These are phyloP conservation scores for Orobanche coerulescens DNA, from an alignment of 257 asterid genomes.

Conservation along the genomic window DNA sequence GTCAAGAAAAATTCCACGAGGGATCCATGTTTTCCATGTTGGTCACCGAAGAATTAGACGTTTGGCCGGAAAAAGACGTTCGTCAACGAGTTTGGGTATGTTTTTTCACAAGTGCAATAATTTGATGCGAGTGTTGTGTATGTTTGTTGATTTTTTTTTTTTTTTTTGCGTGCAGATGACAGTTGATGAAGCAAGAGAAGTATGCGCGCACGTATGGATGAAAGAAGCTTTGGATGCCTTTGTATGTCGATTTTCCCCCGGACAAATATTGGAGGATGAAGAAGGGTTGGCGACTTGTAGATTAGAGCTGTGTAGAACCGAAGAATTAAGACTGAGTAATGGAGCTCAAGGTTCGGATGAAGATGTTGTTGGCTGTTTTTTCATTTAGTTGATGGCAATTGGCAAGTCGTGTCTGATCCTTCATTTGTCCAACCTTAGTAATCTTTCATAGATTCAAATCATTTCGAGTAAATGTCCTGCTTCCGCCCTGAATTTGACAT, in stretches of 20 bases:
- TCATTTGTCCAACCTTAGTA: not conserved
- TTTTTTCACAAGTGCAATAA: too few relatives aligned
- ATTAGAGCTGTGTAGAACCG: slow-evolving; percentile 29
- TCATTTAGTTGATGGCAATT: slow-evolving; percentile 26
- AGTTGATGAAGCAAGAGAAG: slow-evolving; percentile 59
- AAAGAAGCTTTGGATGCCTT: slow-evolving; percentile 69
- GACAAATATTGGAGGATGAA: slow-evolving; percentile 22
- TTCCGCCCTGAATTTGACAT: too few relatives aligned
- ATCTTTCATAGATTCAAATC: slow-evolving; percentile 9
- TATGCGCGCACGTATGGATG: slow-evolving; percentile 70
- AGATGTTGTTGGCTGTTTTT: slow-evolving; percentile 31
- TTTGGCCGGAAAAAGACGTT: slow-evolving; percentile 78
- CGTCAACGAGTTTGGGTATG: slow-evolving; percentile 75
- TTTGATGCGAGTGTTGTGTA: too few relatives aligned
- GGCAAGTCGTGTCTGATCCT: not conserved
- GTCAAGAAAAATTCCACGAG: slow-evolving; percentile 66
- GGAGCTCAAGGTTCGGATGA: slow-evolving; percentile 32
- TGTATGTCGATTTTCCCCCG: slow-evolving; percentile 26
- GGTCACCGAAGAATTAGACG: slow-evolving; percentile 67
- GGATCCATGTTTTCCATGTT: slow-evolving; percentile 67
- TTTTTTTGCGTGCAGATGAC: slow-evolving; percentile 35
- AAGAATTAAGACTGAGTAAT: slow-evolving; percentile 28
- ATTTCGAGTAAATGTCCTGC: too few relatives aligned
- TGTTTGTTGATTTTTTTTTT: not conserved
- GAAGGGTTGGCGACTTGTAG: slow-evolving; percentile 16